Evolutionary conservation across 2,329 filamentous ascomycete species (phyloP).

Genomic region (Pseudogymnoascus sp.): DNA sequence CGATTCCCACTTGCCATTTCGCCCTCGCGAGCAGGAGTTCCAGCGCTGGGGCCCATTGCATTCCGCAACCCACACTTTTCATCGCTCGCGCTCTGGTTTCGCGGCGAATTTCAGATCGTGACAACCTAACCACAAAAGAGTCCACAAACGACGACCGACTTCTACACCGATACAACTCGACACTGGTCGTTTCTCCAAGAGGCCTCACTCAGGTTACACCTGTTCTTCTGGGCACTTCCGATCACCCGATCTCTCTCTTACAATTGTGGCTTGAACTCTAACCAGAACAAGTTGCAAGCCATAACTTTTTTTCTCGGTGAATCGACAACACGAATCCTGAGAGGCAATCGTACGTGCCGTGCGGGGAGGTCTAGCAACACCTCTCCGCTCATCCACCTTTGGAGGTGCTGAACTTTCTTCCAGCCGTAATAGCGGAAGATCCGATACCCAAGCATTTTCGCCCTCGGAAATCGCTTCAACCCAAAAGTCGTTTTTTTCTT

Average conservation of each 20-base stretch:
- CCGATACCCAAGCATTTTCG: background rate
- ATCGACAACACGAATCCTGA: background rate
- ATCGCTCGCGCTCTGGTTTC: background rate
- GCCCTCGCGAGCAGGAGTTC: background rate
- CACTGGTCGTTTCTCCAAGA: background rate
- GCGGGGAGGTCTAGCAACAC: constrained; percentile 30
- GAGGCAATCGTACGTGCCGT: constrained; percentile 14
- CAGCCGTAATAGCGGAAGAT: constrained; percentile 11
- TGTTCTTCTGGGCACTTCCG: background rate
- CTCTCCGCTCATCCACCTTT: constrained; percentile 30
- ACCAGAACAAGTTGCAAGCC: constrained; percentile 3
- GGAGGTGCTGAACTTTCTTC: constrained; percentile 22
- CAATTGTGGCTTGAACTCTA: background rate
- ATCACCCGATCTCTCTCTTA: background rate
- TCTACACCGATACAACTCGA: background rate
- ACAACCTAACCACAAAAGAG: background rate
- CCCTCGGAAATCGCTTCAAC: background rate
- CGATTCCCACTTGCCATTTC: background rate
- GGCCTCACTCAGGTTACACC: background rate
- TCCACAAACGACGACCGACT: background rate
- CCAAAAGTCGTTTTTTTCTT: background rate
- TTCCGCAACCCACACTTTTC: background rate
- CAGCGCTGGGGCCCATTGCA: background rate
- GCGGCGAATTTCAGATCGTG: background rate
- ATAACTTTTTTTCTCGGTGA: background rate